These are phyloP conservation scores for Penicillium sp. DNA, from an alignment of 2,329 filamentous ascomycete species.

Conservation along the genomic window DNA sequence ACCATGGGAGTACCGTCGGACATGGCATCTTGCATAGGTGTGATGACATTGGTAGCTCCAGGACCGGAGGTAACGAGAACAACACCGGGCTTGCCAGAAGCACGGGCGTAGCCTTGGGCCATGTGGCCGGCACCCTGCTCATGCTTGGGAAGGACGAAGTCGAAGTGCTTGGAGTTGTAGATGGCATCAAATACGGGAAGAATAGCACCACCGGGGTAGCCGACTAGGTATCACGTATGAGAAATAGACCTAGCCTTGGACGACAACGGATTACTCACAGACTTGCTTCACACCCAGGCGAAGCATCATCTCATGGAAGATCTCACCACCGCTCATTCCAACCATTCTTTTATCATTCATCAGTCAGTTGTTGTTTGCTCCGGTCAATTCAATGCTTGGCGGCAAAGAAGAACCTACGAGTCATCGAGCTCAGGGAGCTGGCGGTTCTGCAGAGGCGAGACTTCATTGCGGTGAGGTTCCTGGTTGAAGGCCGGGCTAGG, in stretches of 20 bases:
- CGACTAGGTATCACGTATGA: slow-evolving; percentile 52
- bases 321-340: slow-evolving; percentile 90
- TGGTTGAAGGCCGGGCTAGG: slow-evolving; percentile 62
- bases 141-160: slow-evolving; percentile 92
- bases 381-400: neutral
- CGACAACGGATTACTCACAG: slow-evolving; percentile 60
- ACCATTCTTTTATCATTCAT: slow-evolving; percentile 63
- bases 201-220: slow-evolving; percentile 93
- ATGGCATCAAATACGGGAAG: slow-evolving; percentile 98
- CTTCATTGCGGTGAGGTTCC: slow-evolving; percentile 57
- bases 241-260: slow-evolving; percentile 4
- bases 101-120: slow-evolving; percentile 94
- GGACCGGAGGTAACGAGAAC: slow-evolving; percentile 96
- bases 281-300: slow-evolving; percentile 88
- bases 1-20: slow-evolving; percentile 95
- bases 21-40: slow-evolving; percentile 91
- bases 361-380: neutral
- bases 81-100: slow-evolving; percentile 88
- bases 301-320: slow-evolving; percentile 99
- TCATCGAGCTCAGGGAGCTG: slow-evolving; percentile 68
- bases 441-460: slow-evolving; percentile 65
- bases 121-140: slow-evolving; percentile 98
- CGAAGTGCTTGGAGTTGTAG: slow-evolving; percentile 95
- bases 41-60: slow-evolving; percentile 93
- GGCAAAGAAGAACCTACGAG: slow-evolving; percentile 58